Evolutionary conservation across 106 monocot species (phyloP).

Genomic region (Apostasia shenzhenica): DNA sequence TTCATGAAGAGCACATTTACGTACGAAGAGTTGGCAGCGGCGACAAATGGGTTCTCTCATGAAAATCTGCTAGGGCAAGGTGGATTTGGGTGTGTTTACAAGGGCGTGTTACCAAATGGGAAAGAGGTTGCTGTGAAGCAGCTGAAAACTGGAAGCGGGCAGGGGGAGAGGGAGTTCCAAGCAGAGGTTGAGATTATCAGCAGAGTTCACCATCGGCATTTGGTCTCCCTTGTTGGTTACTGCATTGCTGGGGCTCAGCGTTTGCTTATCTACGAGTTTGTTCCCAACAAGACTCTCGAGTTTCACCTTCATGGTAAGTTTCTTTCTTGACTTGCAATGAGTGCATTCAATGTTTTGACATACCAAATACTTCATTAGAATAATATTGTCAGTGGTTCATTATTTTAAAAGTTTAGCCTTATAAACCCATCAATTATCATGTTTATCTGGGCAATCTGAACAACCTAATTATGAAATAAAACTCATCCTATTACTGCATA

Average conservation of each 20-base stretch:
- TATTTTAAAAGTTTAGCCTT: no score
- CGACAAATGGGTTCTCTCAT: conserved; percentile 51
- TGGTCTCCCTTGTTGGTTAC: conserved; percentile 84
- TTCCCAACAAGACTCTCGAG: conserved; percentile 78
- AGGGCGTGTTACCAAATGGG: conserved; percentile 62
- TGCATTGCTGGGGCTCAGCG: conserved; percentile 61
- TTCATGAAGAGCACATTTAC: conserved; percentile 74
- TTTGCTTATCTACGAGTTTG: conserved; percentile 84
- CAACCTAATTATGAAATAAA: no score
- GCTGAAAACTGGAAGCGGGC: conserved; percentile 66
- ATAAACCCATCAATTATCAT: no score
- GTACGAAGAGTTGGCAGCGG: conserved; percentile 69
- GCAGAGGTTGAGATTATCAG: conserved; percentile 94
- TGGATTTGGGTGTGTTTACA: conserved; percentile 82
- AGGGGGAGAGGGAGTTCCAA: conserved; percentile 88
- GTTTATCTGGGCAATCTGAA: no score
- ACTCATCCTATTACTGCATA: no score
- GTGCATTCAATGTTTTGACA: no score
- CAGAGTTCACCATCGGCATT: conserved; percentile 82
- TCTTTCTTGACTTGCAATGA: background rate
- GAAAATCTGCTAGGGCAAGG: conserved; percentile 76
- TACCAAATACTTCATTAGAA: no score
- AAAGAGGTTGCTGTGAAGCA: conserved; percentile 83
- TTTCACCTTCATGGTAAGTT: conserved; percentile 66
- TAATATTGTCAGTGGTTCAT: no score